Conservation (phyloP, 2,329 filamentous ascomycete genomes). For the Cercospora berteroae region DNA sequence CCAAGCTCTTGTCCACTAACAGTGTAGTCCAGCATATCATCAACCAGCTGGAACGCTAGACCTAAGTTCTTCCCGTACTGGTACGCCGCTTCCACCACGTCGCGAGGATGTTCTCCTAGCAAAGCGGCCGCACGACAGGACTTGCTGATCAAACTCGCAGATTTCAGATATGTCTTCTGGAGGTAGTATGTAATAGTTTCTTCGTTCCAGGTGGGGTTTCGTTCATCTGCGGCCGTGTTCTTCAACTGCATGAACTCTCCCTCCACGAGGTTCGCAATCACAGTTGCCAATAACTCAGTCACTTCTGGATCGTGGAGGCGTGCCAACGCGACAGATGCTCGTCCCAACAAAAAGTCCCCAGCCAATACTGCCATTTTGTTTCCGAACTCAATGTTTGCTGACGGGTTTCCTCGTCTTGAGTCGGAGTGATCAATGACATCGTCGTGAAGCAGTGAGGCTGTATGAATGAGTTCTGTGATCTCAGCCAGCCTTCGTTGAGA, state of each 20-base stretch:
- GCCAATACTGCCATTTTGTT: slow-evolving; percentile 99
- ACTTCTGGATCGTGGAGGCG: slow-evolving; percentile 90
- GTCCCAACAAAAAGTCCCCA: slow-evolving; percentile 91
- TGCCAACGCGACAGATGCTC: slow-evolving; percentile 89
- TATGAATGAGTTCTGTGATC: slow-evolving; percentile 97
- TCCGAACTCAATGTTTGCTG: slow-evolving; percentile 91
- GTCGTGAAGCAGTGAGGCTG: slow-evolving; percentile 92
- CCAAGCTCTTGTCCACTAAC: slow-evolving; percentile 79
- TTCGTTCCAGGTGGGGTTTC: slow-evolving; percentile 79
- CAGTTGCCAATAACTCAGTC: slow-evolving; percentile 87
- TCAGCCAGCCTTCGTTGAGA: slow-evolving; percentile 89
- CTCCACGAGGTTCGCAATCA: slow-evolving; percentile 96
- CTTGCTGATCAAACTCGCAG: slow-evolving; percentile 92
- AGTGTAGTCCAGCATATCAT: slow-evolving; percentile 97
- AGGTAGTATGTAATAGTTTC: slow-evolving; percentile 90
- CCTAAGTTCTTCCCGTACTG: slow-evolving; percentile 90
- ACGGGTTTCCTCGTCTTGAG: slow-evolving; percentile 77
- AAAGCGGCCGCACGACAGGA: slow-evolving; percentile 88
- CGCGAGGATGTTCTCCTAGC: slow-evolving; percentile 70
- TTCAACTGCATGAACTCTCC: slow-evolving; percentile 99
- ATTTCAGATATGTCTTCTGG: slow-evolving; percentile 98
- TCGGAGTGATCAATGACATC: slow-evolving; percentile 95
- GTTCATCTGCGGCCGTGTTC: slow-evolving; percentile 88
- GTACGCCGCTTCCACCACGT: slow-evolving; percentile 88
- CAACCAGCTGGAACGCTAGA: slow-evolving; percentile 92